Percentiles rank a stretch among this genome's conserved stretches.
phyloP scores from a whole-genome alignment of 164 flowering plant species.

The Nymphaea thermarum region DNA sequence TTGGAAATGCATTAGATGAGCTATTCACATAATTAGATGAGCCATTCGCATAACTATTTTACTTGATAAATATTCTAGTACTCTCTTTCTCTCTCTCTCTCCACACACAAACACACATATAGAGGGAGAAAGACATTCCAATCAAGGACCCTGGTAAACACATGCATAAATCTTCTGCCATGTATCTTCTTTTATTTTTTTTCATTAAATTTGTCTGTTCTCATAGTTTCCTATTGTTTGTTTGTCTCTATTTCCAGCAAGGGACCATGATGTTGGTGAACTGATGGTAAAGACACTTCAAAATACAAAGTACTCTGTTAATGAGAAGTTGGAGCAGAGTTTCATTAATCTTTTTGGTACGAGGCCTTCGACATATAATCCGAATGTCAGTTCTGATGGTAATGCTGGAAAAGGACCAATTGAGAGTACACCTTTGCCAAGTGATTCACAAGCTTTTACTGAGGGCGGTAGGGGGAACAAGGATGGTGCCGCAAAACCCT shows the following conservation, averaged over 20 bases:
- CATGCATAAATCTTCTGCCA: neutral
- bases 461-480: conserved; percentile 21
- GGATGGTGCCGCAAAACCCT: conserved; percentile 20
- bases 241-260: conserved; percentile 32
- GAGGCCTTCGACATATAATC: conserved; percentile 18
- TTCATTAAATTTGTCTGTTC: neutral
- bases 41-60: neutral
- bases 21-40: neutral
- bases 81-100: neutral
- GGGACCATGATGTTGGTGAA: conserved; percentile 65
- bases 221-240: neutral
- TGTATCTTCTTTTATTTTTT: neutral
- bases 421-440: neutral
- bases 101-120: neutral
- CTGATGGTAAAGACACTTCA: conserved; percentile 73
- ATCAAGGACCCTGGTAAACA: too few relatives aligned
- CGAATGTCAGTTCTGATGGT: neutral
- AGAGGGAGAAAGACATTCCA: too few relatives aligned
- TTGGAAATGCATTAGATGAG: neutral
- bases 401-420: neutral
- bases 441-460: conserved; percentile 9
- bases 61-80: neutral
- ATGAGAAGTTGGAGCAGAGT: conserved; percentile 72
- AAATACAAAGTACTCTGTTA: conserved; percentile 67
- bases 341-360: conserved; percentile 46